phyloP scores from a whole-genome alignment of 2,329 filamentous ascomycete genomes.

The Lizonia empirigonia region DNA sequence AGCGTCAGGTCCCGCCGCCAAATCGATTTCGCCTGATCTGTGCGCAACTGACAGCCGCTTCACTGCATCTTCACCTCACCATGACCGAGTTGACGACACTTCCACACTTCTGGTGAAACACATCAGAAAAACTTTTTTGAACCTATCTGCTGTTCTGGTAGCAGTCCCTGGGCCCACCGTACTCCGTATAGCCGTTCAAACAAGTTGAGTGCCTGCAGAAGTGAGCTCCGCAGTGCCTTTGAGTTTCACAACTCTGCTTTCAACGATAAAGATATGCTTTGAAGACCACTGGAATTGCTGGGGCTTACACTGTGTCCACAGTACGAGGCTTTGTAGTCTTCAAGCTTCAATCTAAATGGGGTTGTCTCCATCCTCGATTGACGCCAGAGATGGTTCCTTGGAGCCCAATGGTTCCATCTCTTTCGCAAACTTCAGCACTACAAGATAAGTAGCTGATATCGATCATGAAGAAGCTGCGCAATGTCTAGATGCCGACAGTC shows the following conservation, averaged over 20 bases:
- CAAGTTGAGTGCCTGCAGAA: no score
- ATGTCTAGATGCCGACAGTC: background rate
- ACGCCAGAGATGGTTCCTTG: background rate
- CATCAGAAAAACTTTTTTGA: no score
- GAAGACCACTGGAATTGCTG: background rate
- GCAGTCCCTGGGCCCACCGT: no score
- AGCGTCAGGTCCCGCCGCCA: no score
- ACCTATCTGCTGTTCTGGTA: no score
- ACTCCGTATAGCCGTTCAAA: no score
- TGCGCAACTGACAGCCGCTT: conserved; percentile 7
- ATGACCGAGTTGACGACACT: background rate
- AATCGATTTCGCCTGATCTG: conserved; percentile 13
- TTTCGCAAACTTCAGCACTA: background rate
- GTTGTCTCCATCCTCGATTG: background rate
- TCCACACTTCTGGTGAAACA: background rate
- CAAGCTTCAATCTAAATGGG: no score
- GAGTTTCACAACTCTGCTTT: background rate
- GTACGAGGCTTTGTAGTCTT: background rate
- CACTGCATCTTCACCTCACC: conserved; percentile 1
- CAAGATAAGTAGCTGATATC: background rate
- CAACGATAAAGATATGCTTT: background rate
- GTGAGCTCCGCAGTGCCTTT: no score
- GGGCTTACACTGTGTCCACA: background rate
- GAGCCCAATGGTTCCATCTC: background rate
- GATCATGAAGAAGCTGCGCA: background rate